Conservation (phyloP, 306 rosid genomes). For the Coriaria nepalensis region DNA sequence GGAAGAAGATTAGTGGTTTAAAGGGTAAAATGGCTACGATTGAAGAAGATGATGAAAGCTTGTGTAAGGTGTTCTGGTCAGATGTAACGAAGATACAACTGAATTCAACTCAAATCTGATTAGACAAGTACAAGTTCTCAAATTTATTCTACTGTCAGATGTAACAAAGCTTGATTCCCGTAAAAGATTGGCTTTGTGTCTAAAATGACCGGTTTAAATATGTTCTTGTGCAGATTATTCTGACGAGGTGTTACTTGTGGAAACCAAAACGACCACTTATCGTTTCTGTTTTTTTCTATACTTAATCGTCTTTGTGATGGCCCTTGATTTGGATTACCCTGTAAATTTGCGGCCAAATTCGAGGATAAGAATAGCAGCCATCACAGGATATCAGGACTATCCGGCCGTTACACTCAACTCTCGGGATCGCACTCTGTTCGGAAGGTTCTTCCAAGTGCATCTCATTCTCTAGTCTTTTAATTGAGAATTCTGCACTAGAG, state of each 20-base stretch:
- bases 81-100: too few species aligned
- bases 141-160: not conserved
- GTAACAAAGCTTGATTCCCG: not conserved
- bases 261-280: conserved; percentile 53
- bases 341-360: conserved; percentile 60
- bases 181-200: not conserved
- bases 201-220: conserved; percentile 3
- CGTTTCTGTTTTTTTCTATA: conserved; percentile 5
- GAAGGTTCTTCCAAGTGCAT: too few species aligned
- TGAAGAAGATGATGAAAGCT: too few species aligned
- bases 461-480: too few species aligned
- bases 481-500: too few species aligned
- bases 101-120: too few species aligned
- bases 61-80: too few species aligned
- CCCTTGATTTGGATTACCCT: conserved; percentile 16
- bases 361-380: conserved; percentile 67
- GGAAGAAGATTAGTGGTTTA: too few species aligned
- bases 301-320: not conserved
- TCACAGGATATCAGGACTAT: conserved; percentile 77
- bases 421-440: conserved; percentile 2
- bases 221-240: conserved; percentile 49
- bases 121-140: too few species aligned
- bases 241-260: conserved; percentile 83
- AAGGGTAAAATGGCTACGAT: too few species aligned
- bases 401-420: conserved; percentile 68